Percentiles rank a stretch among this genome's conserved stretches.
Evolutionary conservation across 2,329 filamentous ascomycete species (phyloP).

Genomic region (Setomelanomma holmii): DNA sequence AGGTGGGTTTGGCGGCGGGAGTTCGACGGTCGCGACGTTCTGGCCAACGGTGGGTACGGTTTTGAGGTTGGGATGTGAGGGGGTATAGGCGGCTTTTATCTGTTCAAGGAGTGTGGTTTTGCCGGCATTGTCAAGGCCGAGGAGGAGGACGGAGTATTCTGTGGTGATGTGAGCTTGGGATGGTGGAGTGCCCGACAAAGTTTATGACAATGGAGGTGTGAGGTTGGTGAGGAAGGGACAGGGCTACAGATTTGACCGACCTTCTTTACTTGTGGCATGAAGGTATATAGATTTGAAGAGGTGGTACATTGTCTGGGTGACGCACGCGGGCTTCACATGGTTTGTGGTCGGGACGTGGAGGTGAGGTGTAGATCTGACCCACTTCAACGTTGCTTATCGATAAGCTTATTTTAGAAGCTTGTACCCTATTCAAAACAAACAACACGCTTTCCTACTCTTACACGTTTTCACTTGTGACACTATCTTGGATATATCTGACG

Average conservation of each 20-base stretch:
- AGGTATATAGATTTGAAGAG: slow-evolving; percentile 93
- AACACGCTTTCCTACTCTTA: too few species aligned
- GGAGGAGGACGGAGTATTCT: slow-evolving; percentile 97
- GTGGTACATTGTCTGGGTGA: slow-evolving; percentile 77
- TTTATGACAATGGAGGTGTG: too few species aligned
- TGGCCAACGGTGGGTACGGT: slow-evolving; percentile 80
- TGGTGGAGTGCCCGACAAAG: too few species aligned
- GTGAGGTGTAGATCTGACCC: background rate
- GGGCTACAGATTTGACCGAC: too few species aligned
- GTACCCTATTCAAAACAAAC: background rate
- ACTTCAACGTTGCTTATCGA: slow-evolving; percentile 1
- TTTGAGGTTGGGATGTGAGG: slow-evolving; percentile 73
- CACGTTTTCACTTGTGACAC: too few species aligned
- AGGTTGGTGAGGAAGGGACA: too few species aligned
- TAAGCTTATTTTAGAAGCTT: background rate
- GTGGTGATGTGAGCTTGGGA: slow-evolving; percentile 23
- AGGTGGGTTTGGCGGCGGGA: slow-evolving; percentile 63
- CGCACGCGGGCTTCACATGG: slow-evolving; percentile 26
- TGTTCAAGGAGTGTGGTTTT: slow-evolving; percentile 98
- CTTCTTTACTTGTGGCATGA: slow-evolving; percentile 96
- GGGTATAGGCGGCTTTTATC: slow-evolving; percentile 85
- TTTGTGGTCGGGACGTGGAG: slow-evolving; percentile 9
- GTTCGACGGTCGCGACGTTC: slow-evolving; percentile 9
- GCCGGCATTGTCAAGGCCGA: slow-evolving; percentile 96
- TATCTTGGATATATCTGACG: background rate